phyloP scores from a whole-genome alignment of 208 protist species.

The Phytomonas sp. region DNA sequence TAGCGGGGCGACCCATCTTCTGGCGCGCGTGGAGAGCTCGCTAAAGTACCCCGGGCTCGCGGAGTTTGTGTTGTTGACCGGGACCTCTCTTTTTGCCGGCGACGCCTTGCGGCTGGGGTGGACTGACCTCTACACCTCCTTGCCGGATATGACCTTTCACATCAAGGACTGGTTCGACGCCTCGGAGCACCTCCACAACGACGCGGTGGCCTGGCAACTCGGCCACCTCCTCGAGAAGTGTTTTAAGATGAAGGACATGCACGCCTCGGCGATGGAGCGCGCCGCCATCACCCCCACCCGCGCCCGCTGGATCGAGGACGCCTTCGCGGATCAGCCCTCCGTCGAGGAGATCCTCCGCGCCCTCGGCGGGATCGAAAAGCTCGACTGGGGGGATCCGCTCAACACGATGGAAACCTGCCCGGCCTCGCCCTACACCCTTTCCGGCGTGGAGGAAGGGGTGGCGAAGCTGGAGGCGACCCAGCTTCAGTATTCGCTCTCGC shows the following conservation, averaged over 20 bases:
- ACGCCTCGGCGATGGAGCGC: constrained; percentile 81
- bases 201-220: constrained; percentile 88
- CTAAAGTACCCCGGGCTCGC: constrained; percentile 87
- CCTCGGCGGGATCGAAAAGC: constrained; percentile 68
- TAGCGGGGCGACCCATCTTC: constrained; percentile 69
- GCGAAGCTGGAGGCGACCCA: constrained; percentile 35
- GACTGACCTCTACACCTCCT: constrained; percentile 82
- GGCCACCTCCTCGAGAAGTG: constrained; percentile 82
- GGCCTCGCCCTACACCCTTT: constrained; percentile 69
- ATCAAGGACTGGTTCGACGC: constrained; percentile 89
- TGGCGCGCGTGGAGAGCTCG: constrained; percentile 76
- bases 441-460: constrained; percentile 51
- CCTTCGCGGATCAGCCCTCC: constrained; percentile 81
- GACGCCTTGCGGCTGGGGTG: constrained; percentile 84
- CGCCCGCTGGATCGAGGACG: constrained; percentile 85
- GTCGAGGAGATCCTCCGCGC: constrained; percentile 68
- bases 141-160: constrained; percentile 84
- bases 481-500: constrained; percentile 71
- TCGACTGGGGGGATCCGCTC: constrained; percentile 47
- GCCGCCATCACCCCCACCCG: constrained; percentile 66
- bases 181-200: constrained; percentile 89
- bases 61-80: constrained; percentile 87
- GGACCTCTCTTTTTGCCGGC: constrained; percentile 82
- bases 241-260: constrained; percentile 79
- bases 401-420: constrained; percentile 56